A percentile compares a stretch with the other conserved stretches of the same genome.
phyloP scores from a whole-genome alignment of 2,329 filamentous ascomycete genomes.

The Xylariaceae sp. region DNA sequence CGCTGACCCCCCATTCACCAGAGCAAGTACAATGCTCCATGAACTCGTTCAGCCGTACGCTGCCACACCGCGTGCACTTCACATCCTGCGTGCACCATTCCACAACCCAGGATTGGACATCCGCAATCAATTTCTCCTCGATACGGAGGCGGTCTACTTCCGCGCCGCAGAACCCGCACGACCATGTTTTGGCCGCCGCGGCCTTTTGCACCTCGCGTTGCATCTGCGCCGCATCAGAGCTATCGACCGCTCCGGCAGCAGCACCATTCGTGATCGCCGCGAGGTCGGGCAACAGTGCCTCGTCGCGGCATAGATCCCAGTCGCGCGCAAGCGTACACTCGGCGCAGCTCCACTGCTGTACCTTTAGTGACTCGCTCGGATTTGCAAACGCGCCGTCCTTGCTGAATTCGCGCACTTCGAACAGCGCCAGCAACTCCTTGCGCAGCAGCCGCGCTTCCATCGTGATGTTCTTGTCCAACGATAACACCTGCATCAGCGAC shows the following conservation, averaged over 20 bases:
- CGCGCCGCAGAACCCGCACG: constrained; percentile 69
- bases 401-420: constrained; percentile 93
- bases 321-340: constrained; percentile 87
- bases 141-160: constrained; percentile 75
- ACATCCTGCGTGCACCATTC: constrained; percentile 89
- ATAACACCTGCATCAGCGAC: constrained; percentile 85
- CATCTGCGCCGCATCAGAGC: constrained; percentile 7
- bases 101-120: constrained; percentile 69
- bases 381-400: constrained; percentile 84
- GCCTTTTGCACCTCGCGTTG: constrained; percentile 13
- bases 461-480: constrained; percentile 83
- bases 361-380: constrained; percentile 68
- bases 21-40: constrained; percentile 96
- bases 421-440: constrained; percentile 82
- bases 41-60: constrained; percentile 82
- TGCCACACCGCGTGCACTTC: constrained; percentile 68
- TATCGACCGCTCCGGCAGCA: neutral
- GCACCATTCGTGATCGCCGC: constrained; percentile 10
- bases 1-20: constrained; percentile 73
- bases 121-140: constrained; percentile 75
- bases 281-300: constrained; percentile 64
- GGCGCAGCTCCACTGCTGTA: constrained; percentile 77
- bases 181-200: constrained; percentile 54
- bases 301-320: constrained; percentile 87
- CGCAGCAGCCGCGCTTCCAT: constrained; percentile 84